Evolutionary conservation across 306 rosid species (phyloP).

Genomic region (Cicer pinnatifidum): DNA sequence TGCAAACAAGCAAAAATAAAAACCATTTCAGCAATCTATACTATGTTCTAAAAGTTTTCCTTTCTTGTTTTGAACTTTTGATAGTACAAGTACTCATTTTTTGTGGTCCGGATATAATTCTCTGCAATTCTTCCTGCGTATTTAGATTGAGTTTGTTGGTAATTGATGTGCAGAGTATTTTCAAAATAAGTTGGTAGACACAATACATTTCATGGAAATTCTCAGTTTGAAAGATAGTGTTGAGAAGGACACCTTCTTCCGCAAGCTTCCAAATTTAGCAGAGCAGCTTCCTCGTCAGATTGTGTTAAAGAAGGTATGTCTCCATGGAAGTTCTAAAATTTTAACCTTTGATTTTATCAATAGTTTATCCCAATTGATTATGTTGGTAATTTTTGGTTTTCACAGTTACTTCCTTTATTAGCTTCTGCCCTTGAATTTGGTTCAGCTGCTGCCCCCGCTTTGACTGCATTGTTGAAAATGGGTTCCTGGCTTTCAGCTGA

Average conservation of each 20-base stretch:
- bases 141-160: slow-evolving; percentile 27
- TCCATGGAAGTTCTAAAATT: slow-evolving; percentile 40
- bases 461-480: slow-evolving; percentile 96
- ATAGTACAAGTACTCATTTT: slow-evolving; percentile 16
- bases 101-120: slow-evolving; percentile 6
- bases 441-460: slow-evolving; percentile 97
- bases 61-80: slow-evolving; percentile 42
- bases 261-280: slow-evolving; percentile 95
- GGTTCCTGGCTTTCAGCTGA: slow-evolving; percentile 92
- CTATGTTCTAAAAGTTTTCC: slow-evolving; percentile 31
- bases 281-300: slow-evolving; percentile 98
- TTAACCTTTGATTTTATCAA: slow-evolving; percentile 2
- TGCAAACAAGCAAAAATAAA: slow-evolving; percentile 29
- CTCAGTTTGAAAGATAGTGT: slow-evolving; percentile 95
- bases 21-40: slow-evolving; percentile 23
- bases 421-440: slow-evolving; percentile 99
- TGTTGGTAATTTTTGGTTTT: slow-evolving; percentile 51
- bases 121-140: slow-evolving; percentile 26
- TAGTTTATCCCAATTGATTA: slow-evolving; percentile 43
- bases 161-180: slow-evolving; percentile 82
- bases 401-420: slow-evolving; percentile 94
- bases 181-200: slow-evolving; percentile 96
- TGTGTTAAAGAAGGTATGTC: slow-evolving; percentile 82
- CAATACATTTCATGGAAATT: slow-evolving; percentile 98
- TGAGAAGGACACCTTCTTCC: slow-evolving; percentile 98